Base-by-base conservation (phyloP, 352 stramenopile species). In the Peronosclerospora sorghi region DNA sequence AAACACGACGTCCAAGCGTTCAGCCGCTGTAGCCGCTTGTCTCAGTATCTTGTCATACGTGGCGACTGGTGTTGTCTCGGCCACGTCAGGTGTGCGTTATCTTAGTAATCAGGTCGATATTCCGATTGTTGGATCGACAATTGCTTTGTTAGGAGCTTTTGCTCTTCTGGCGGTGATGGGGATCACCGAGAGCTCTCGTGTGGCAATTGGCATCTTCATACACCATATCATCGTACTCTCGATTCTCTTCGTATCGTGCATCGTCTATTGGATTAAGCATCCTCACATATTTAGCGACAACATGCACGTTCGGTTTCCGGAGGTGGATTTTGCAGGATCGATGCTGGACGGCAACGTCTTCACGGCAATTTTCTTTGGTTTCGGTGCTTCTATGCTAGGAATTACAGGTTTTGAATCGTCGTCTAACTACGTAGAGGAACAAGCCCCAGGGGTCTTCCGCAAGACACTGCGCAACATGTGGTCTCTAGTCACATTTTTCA, bases 11-110 rank as follows among this genome's bases (percentile, higher is more conserved):
- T 86, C 61, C 18, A 96, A 96, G 59, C 63, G 70, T 28, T 65
- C 87, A n/a, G 83, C 85, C 2, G 78, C 79, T 0, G 61, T 92
- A 8, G 80, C 82, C 2, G 85, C 85, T 7, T 76, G 66, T 26
- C 71, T 96, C 10, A 68, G 77, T 23, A 83, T 96, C 41, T 69
- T 96, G 45, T 84, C 80, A 6, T 96, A 96, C 68, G 57, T 95
- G 13, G 84, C 85, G 0, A 96, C 85, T 1, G 85, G 78, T 32
- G 69, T 80, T 0, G 66, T 79, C 10, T 77, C 68, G n/a, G 68
- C 44, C 41, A 73, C 74, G n/a, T 82, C 75, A 19, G 81, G 76
- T 8, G 54, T 94, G 9, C 70, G 56, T 5, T 95, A 95, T 59
- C 59, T 96, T 8, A 52, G 72, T 53, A 87, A 66, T 17, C 53